Evolutionary conservation across 1,139 yeast genomes (phyloP).

Genomic region (Taphrina populina): DNA sequence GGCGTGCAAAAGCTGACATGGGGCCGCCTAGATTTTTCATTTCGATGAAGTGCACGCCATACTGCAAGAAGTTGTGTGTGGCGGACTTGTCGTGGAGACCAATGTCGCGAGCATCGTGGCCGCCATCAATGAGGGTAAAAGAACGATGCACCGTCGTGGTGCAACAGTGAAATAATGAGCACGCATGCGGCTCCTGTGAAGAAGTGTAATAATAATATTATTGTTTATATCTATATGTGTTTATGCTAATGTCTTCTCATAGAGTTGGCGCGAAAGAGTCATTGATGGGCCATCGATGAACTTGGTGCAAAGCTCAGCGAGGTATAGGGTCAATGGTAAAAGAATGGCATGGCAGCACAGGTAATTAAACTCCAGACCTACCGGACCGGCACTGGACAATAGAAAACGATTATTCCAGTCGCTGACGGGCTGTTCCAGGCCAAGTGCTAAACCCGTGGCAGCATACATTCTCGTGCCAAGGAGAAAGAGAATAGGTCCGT

Average conservation of each 20-base stretch:
- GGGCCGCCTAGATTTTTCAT: slow-evolving; percentile 49
- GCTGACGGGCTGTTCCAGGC: neutral
- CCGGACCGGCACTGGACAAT: slow-evolving; percentile 6
- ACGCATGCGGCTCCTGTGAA: no score
- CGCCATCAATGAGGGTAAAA: slow-evolving; percentile 49
- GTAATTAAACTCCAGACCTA: slow-evolving; percentile 25
- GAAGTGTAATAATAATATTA: no score
- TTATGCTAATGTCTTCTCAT: slow-evolving; percentile 12
- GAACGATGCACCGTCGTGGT: slow-evolving; percentile 27
- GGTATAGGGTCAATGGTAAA: slow-evolving; percentile 23
- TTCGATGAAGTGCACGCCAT: slow-evolving; percentile 96
- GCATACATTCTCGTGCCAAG: slow-evolving; percentile 24
- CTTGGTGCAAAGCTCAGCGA: slow-evolving; percentile 23
- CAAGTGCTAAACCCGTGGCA: slow-evolving; percentile 6
- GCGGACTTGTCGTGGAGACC: slow-evolving; percentile 98
- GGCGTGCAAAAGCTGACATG: slow-evolving; percentile 40
- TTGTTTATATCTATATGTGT: no score
- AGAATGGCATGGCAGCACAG: slow-evolving; percentile 18
- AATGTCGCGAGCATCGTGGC: slow-evolving; percentile 82
- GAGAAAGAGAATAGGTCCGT: slow-evolving; percentile 22
- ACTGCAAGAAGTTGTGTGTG: slow-evolving; percentile 81
- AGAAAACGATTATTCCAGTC: slow-evolving; percentile 3
- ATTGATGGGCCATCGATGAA: slow-evolving; percentile 22
- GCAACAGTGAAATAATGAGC: no score
- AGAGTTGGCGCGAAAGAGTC: neutral